Evolutionary conservation across 495 filamentous ascomycete species (phyloP).

Genomic region (Penicillium parvum): DNA sequence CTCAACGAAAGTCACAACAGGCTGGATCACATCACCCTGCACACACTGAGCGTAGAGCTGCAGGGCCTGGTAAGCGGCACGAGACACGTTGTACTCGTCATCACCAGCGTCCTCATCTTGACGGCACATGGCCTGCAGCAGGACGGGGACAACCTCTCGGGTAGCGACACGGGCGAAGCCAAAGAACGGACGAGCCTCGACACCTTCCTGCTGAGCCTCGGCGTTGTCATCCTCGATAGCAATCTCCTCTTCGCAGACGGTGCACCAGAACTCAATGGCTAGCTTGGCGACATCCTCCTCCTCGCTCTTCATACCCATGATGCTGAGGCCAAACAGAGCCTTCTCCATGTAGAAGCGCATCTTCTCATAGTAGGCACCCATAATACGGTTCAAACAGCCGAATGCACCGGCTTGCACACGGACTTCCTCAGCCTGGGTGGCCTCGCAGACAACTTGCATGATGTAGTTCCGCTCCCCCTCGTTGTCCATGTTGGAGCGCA

Average conservation of each 20-base stretch:
- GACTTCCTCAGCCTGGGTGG: slow-evolving; percentile 83
- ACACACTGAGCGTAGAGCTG: slow-evolving; percentile 94
- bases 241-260: slow-evolving; percentile 97
- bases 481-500: slow-evolving; percentile 95
- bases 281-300: slow-evolving; percentile 98
- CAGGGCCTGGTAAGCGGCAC: slow-evolving; percentile 93
- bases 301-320: slow-evolving; percentile 95
- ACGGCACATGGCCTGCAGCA: slow-evolving; percentile 83
- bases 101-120: slow-evolving; percentile 96
- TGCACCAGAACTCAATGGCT: slow-evolving; percentile 99
- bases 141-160: slow-evolving; percentile 85
- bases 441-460: slow-evolving; percentile 99
- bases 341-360: slow-evolving; percentile 99
- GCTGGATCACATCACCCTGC: slow-evolving; percentile 69
- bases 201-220: slow-evolving; percentile 67
- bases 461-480: slow-evolving; percentile 99
- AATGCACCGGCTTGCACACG: slow-evolving; percentile 94
- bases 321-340: slow-evolving; percentile 95
- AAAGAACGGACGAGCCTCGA: slow-evolving; percentile 80
- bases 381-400: slow-evolving; percentile 95
- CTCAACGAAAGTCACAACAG: slow-evolving; percentile 87
- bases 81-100: slow-evolving; percentile 94
- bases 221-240: slow-evolving; percentile 95
- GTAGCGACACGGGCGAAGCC: slow-evolving; percentile 89
- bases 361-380: slow-evolving; percentile 97